These are phyloP conservation scores for Ogataea trehalophila DNA, from an alignment of 805 yeast genomes.

Conservation along the genomic window DNA sequence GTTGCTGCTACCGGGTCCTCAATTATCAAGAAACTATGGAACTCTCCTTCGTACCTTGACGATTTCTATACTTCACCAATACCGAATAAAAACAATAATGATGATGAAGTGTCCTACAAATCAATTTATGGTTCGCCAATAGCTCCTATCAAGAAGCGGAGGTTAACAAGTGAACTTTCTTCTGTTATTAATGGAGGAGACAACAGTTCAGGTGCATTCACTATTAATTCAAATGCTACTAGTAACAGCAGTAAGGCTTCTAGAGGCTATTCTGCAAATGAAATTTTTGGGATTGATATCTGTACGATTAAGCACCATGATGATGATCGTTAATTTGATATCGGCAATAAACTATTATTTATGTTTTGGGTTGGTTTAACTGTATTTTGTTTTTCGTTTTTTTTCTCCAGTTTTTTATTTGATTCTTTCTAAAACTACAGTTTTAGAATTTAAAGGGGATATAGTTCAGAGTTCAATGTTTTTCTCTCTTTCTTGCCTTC, in stretches of 20 bases:
- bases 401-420: not conserved
- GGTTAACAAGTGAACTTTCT: slow-evolving; percentile 8
- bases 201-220: not conserved
- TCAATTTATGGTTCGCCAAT: slow-evolving; percentile 34
- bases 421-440: too few species aligned
- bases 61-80: slow-evolving; percentile 59
- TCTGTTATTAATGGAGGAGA: slow-evolving; percentile 2
- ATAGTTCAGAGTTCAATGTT: too few species aligned
- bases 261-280: slow-evolving; percentile 35
- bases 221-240: not conserved
- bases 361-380: too few species aligned
- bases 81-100: slow-evolving; percentile 15
- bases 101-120: slow-evolving; percentile 25
- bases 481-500: too few species aligned
- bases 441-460: too few species aligned
- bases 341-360: too few species aligned
- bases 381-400: not conserved
- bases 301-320: slow-evolving; percentile 33
- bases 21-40: slow-evolving; percentile 51
- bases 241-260: slow-evolving; percentile 4
- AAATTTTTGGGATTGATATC: slow-evolving; percentile 55
- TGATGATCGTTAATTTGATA: slow-evolving; percentile 14
- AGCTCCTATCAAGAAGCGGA: slow-evolving; percentile 17
- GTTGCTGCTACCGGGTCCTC: slow-evolving; percentile 25
- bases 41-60: slow-evolving; percentile 61